Percentiles rank a stretch among this genome's conserved stretches.
These are phyloP conservation scores for Picochlorum sp. DNA, from an alignment of 139 green algal species.

Conservation along the genomic window DNA sequence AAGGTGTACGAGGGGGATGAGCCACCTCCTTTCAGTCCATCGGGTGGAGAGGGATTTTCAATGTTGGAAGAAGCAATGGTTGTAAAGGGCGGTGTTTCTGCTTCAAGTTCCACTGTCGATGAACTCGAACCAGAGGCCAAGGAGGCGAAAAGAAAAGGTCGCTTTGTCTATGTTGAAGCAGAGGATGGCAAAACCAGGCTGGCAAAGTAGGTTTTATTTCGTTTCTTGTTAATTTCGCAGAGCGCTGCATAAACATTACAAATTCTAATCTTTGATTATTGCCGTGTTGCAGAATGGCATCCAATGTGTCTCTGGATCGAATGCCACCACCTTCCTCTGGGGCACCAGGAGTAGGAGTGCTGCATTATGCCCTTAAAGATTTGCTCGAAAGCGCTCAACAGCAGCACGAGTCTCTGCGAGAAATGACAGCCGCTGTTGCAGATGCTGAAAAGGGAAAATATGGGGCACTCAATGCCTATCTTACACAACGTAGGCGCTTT, in stretches of 20 bases:
- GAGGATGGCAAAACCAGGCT: background rate
- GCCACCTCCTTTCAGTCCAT: constrained; percentile 13
- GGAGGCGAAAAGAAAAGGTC: constrained; percentile 49
- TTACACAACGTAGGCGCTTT: constrained; percentile 17
- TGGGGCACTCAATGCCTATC: constrained; percentile 31
- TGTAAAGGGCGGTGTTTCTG: background rate
- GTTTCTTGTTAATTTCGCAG: background rate
- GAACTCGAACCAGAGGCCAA: constrained; percentile 9
- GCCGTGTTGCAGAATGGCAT: background rate
- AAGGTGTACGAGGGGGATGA: constrained; percentile 53
- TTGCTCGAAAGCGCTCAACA: constrained; percentile 37
- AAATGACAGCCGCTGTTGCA: constrained; percentile 31
- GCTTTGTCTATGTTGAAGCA: constrained; percentile 73
- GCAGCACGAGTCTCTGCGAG: constrained; percentile 32
- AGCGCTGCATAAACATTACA: no score
- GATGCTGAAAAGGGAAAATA: constrained; percentile 43
- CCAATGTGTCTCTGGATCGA: constrained; percentile 1
- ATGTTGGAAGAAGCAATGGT: constrained; percentile 24
- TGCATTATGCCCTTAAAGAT: constrained; percentile 49
- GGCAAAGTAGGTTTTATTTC: background rate
- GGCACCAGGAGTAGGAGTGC: background rate
- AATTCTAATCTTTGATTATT: background rate
- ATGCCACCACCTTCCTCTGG: background rate
- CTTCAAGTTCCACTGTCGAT: background rate
- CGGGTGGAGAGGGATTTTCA: constrained; percentile 12